Evolutionary conservation across 768 basidiomycete species (phyloP).

Genomic region (Kondoa subrosea): DNA sequence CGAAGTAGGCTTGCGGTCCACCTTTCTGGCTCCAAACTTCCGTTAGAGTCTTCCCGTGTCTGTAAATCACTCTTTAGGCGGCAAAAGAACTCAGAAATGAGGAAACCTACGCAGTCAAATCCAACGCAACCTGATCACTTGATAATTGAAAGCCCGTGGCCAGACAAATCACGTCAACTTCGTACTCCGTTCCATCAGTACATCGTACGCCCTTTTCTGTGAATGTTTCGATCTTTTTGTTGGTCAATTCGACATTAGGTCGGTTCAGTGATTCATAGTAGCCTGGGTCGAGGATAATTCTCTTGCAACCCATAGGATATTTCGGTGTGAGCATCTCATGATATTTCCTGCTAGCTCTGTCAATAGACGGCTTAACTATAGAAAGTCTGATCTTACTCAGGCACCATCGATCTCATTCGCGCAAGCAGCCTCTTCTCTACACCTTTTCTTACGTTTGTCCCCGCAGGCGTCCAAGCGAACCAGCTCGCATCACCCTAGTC

Average conservation of each 20-base stretch:
- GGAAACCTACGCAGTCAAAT: neutral
- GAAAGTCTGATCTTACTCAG: neutral
- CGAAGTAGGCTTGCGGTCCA: neutral
- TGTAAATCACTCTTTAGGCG: too few relatives aligned
- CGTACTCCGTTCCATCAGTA: constrained; percentile 10
- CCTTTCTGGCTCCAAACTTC: neutral
- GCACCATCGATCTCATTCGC: constrained; percentile 3
- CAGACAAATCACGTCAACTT: constrained; percentile 15
- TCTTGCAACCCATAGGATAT: constrained; percentile 33
- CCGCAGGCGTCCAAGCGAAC: too few relatives aligned
- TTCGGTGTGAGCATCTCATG: constrained; percentile 39
- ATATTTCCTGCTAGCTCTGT: constrained; percentile 39
- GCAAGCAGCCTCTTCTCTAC: constrained; percentile 6
- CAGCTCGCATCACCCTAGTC: neutral
- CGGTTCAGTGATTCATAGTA: constrained; percentile 7
- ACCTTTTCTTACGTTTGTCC: neutral
- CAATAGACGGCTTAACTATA: too few relatives aligned
- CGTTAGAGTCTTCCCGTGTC: neutral
- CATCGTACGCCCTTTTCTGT: constrained; percentile 12
- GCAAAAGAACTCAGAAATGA: too few relatives aligned
- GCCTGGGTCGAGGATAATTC: constrained; percentile 42
- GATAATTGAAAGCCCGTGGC: constrained; percentile 17
- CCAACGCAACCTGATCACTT: neutral
- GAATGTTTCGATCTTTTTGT: constrained; percentile 8
- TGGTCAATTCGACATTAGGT: constrained; percentile 6